Evolutionary conservation across 140 eudicot species (phyloP).

Genomic region (Erigeron philadelphicus): DNA sequence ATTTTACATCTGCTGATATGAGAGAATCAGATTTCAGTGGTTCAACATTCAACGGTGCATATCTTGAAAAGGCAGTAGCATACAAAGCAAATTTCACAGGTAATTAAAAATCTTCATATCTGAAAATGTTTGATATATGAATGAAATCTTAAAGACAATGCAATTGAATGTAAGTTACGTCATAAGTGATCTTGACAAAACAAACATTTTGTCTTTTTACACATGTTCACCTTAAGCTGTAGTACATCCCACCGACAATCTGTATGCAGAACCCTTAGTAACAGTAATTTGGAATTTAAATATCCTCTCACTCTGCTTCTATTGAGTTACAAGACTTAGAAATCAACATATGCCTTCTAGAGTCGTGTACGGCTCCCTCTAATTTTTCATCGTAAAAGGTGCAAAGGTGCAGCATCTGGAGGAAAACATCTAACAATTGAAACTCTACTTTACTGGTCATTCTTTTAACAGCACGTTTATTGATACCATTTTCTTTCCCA

Average conservation of each 20-base stretch:
- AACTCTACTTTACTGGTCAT: neutral
- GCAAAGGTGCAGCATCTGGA: constrained; percentile 10
- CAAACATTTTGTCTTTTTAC: neutral
- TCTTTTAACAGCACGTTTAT: neutral
- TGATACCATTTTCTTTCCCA: neutral
- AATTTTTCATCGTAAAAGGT: constrained; percentile 1
- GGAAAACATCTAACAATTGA: constrained; percentile 25
- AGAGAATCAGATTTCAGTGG: constrained; percentile 65
- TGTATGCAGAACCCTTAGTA: neutral
- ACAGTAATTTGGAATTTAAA: constrained; percentile 4
- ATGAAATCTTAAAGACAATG: neutral
- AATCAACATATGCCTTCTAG: constrained; percentile 4
- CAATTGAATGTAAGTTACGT: constrained; percentile 11
- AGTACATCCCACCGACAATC: no score
- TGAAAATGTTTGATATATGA: neutral
- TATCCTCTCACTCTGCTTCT: neutral
- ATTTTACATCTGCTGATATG: no score
- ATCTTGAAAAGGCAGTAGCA: constrained; percentile 98
- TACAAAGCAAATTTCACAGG: constrained; percentile 94
- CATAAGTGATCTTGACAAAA: neutral
- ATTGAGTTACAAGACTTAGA: constrained; percentile 14
- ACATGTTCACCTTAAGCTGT: neutral
- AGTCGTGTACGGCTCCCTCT: neutral
- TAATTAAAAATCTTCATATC: constrained; percentile 18
- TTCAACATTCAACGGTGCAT: constrained; percentile 96